A percentile compares a stretch with the other conserved stretches of the same genome.
Conservation (phyloP, 2,329 filamentous ascomycete species). For the Cladosporium halotolerans region DNA sequence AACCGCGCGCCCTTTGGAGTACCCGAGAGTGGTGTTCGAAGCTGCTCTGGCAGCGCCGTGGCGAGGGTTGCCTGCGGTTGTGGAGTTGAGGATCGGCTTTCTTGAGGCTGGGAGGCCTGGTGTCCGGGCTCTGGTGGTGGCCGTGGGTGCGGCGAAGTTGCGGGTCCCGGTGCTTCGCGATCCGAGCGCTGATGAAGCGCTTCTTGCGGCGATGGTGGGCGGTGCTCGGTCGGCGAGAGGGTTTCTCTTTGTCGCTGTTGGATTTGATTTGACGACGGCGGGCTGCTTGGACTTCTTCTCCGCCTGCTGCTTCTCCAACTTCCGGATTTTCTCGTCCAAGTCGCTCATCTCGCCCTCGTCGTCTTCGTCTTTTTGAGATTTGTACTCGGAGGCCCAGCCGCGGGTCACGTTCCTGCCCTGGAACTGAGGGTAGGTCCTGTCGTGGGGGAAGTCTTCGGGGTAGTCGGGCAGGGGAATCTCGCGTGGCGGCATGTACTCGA, state of each 20-base stretch:
- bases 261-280: constrained; percentile 2
- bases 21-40: constrained; percentile 78
- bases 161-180: constrained; percentile 32
- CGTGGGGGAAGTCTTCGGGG: constrained; percentile 26
- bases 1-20: constrained; percentile 65
- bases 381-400: constrained; percentile 47
- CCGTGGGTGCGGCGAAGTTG: constrained; percentile 34
- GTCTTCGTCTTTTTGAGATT: constrained; percentile 40
- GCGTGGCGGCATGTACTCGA: constrained; percentile 83
- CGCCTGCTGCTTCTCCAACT: constrained; percentile 23
- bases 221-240: constrained; percentile 27
- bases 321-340: constrained; percentile 50
- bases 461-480: constrained; percentile 42
- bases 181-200: constrained; percentile 39
- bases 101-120: constrained; percentile 26
- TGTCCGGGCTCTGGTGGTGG: constrained; percentile 35
- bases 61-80: constrained; percentile 38
- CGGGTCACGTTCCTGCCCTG: constrained; percentile 47
- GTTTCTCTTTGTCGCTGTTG: neutral
- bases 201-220: constrained; percentile 50
- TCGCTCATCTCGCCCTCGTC: constrained; percentile 61
- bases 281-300: constrained; percentile 16
- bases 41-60: constrained; percentile 58
- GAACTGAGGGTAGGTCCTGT: constrained; percentile 33
- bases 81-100: constrained; percentile 24